Percentiles rank a stretch among this genome's conserved stretches.
These are phyloP conservation scores for Hibiscus tridactylites DNA, from an alignment of 345 rosid species.

Conservation along the genomic window DNA sequence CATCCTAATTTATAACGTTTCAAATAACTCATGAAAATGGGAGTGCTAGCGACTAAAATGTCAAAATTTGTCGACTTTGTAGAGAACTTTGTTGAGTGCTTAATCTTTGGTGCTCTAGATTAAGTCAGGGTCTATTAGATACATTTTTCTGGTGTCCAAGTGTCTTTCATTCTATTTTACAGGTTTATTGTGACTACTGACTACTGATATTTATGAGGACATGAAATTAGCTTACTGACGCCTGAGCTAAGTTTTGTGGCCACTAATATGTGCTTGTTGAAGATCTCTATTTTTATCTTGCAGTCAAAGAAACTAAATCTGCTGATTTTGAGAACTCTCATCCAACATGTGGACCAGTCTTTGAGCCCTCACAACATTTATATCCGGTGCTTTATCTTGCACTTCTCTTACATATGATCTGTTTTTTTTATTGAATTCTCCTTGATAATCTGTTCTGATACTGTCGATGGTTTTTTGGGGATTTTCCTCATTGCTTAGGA, in stretches of 20 bases:
- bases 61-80: not conserved
- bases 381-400: conserved; percentile 30
- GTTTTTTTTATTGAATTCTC: not conserved
- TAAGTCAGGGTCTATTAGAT: not conserved
- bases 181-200: not conserved
- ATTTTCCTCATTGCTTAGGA: conserved; percentile 25
- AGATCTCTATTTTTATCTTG: conserved; percentile 13
- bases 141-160: not conserved
- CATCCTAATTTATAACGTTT: not conserved
- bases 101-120: not conserved
- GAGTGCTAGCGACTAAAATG: not conserved
- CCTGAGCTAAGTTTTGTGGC: conserved; percentile 2
- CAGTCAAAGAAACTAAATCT: conserved; percentile 48
- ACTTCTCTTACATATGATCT: not conserved
- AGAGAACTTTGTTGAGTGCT: not conserved
- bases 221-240: not conserved
- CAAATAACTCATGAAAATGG: not conserved
- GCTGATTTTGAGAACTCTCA: conserved; percentile 34
- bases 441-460: conserved; percentile 6
- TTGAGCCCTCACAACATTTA: conserved; percentile 31
- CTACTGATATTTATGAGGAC: not conserved
- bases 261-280: not conserved
- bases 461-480: not conserved
- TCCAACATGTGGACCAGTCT: conserved; percentile 21
- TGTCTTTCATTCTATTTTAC: not conserved